Conservation (phyloP, 2,329 filamentous ascomycete genomes). For the Fragosphaeria purpurea region DNA sequence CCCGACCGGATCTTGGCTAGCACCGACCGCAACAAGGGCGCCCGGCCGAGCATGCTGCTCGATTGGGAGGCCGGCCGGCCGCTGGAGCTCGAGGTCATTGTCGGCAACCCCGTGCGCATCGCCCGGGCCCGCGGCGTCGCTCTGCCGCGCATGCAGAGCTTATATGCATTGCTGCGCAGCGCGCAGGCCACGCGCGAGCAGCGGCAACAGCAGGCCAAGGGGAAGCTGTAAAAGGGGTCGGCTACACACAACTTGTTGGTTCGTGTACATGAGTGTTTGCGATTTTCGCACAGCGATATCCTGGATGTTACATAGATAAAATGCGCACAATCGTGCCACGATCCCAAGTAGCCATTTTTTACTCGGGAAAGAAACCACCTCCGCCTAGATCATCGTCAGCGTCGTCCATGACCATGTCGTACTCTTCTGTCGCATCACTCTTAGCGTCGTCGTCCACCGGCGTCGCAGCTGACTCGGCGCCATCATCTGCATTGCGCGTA, state of each 20-base stretch:
- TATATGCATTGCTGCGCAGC: slow-evolving; percentile 57
- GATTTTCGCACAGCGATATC: no score
- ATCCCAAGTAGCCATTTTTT: no score
- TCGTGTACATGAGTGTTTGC: no score
- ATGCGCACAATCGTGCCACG: no score
- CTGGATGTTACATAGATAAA: no score
- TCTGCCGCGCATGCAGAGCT: slow-evolving; percentile 54
- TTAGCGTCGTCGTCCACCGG: slow-evolving; percentile 9
- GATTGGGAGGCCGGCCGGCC: slow-evolving; percentile 58
- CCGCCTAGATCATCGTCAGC: slow-evolving; percentile 13
- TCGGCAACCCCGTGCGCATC: slow-evolving; percentile 60
- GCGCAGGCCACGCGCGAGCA: slow-evolving; percentile 42
- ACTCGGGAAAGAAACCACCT: slow-evolving; percentile 5
- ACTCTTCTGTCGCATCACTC: slow-evolving; percentile 22
- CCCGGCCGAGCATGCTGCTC: slow-evolving; percentile 56
- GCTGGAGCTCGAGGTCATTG: slow-evolving; percentile 62
- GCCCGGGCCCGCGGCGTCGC: slow-evolving; percentile 52
- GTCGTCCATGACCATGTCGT: slow-evolving; percentile 20
- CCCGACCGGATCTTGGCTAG: slow-evolving; percentile 54
- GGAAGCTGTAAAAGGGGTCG: slow-evolving; percentile 22
- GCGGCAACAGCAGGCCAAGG: slow-evolving; percentile 14
- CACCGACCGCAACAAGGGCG: slow-evolving; percentile 54
- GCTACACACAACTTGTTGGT: no score
- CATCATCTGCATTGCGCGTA: slow-evolving; percentile 4
- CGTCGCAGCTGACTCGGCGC: background rate